Conservation (phyloP, 2,329 filamentous ascomycete genomes). For the Phoma sp. region DNA sequence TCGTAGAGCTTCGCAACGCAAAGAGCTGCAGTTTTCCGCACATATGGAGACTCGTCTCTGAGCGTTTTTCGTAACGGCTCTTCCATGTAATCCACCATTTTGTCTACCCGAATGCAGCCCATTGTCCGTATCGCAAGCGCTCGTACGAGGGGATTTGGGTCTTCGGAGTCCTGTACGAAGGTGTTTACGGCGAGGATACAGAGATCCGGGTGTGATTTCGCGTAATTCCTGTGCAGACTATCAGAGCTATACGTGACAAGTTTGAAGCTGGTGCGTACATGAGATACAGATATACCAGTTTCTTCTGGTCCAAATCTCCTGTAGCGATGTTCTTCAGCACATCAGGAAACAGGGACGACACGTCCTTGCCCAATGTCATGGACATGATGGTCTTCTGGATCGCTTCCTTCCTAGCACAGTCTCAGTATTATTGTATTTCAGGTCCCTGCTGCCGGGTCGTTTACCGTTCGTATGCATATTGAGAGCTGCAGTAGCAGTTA, state of each 20-base stretch:
- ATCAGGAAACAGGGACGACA: constrained; percentile 95
- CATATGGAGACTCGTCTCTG: constrained; percentile 96
- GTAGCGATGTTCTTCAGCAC: constrained; percentile 99
- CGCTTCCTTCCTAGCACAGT: constrained; percentile 77
- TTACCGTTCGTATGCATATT: constrained; percentile 95
- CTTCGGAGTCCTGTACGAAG: constrained; percentile 98
- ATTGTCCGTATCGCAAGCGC: constrained; percentile 96
- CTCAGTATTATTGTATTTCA: constrained; percentile 42
- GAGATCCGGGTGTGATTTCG: constrained; percentile 97
- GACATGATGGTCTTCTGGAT: constrained; percentile 99
- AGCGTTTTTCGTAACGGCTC: constrained; percentile 95
- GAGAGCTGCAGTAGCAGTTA: constrained; percentile 69
- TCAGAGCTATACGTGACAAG: constrained; percentile 10
- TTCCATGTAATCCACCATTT: constrained; percentile 99
- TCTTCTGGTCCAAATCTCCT: constrained; percentile 94
- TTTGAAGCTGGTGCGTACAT: constrained; percentile 61
- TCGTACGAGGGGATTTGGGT: constrained; percentile 94
- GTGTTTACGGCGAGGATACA: constrained; percentile 99
- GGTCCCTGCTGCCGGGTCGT: constrained; percentile 10
- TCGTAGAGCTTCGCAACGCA: constrained; percentile 99
- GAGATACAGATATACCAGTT: constrained; percentile 96
- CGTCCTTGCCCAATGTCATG: constrained; percentile 98
- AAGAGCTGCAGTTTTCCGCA: constrained; percentile 96
- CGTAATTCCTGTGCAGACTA: constrained; percentile 80
- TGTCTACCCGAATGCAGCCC: constrained; percentile 97